These are phyloP conservation scores for Leptographium wingfieldii DNA, from an alignment of 2,329 filamentous ascomycete species.

Conservation along the genomic window DNA sequence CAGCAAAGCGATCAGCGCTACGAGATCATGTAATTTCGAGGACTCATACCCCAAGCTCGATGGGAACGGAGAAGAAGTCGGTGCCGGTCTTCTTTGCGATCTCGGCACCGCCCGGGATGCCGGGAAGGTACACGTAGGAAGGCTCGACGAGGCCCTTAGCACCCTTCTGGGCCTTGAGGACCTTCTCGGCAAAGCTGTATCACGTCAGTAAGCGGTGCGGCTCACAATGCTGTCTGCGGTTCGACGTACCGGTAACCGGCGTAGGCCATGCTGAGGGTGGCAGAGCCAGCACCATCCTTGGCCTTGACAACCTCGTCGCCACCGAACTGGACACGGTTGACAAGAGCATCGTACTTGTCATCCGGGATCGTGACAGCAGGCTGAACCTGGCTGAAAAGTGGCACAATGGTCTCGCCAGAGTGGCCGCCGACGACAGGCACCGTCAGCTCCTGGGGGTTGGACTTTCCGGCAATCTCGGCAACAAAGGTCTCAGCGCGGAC, in stretches of 20 bases:
- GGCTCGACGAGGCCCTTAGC: conserved; percentile 91
- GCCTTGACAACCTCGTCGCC: conserved; percentile 88
- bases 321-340: conserved; percentile 95
- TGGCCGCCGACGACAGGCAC: conserved; percentile 94
- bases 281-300: conserved; percentile 72
- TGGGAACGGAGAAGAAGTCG: conserved; percentile 92
- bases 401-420: conserved; percentile 96
- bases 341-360: conserved; percentile 81
- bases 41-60: conserved; percentile 80
- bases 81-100: conserved; percentile 71
- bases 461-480: conserved; percentile 68
- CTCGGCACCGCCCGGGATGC: conserved; percentile 74
- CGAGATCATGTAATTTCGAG: background rate
- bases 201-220: background rate
- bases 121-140: conserved; percentile 89
- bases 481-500: conserved; percentile 97
- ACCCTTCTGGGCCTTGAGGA: conserved; percentile 77
- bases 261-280: conserved; percentile 78
- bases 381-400: conserved; percentile 84
- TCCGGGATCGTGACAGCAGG: conserved; percentile 68
- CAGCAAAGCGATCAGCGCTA: conserved; percentile 16
- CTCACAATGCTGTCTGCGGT: background rate
- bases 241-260: conserved; percentile 71
- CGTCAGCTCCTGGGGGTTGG: conserved; percentile 67
- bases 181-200: conserved; percentile 80